Conservation (phyloP, 225 moss, liverwort and hornwort genomes). For the Polytrichum formosum region DNA sequence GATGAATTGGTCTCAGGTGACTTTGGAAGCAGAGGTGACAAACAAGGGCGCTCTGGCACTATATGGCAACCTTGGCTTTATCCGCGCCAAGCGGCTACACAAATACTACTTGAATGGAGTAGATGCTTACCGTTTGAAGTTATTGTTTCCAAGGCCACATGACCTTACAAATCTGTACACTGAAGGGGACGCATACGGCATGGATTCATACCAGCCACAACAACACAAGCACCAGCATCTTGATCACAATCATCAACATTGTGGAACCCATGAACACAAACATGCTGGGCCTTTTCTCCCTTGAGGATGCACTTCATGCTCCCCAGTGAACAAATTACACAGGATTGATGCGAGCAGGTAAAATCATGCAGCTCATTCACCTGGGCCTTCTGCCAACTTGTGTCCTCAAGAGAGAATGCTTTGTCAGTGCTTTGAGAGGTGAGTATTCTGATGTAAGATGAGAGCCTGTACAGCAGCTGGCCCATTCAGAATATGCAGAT, state of each 20-base stretch:
- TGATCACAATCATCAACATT: slow-evolving; percentile 25
- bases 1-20: slow-evolving; percentile 48
- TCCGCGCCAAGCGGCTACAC: slow-evolving; percentile 91
- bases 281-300: not conserved
- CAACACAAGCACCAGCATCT: slow-evolving; percentile 28
- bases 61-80: slow-evolving; percentile 95
- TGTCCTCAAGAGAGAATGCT: too few relatives aligned
- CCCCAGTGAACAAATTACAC: too few relatives aligned
- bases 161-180: slow-evolving; percentile 44
- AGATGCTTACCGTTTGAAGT: slow-evolving; percentile 92
- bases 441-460: too few relatives aligned
- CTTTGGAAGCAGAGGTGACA: slow-evolving; percentile 98
- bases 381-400: too few relatives aligned
- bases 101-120: slow-evolving; percentile 97
- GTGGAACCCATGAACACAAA: slow-evolving; percentile 32
- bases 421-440: too few relatives aligned
- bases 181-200: slow-evolving; percentile 27
- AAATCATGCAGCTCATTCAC: too few relatives aligned
- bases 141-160: slow-evolving; percentile 81
- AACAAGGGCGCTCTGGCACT: slow-evolving; percentile 93
- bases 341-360: too few relatives aligned
- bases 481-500: too few relatives aligned
- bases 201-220: slow-evolving; percentile 30
- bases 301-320: not conserved
- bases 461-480: too few relatives aligned